phyloP scores from a whole-genome alignment of 192 early-diverging fungal genomes.

The Geranomyces variabilis region DNA sequence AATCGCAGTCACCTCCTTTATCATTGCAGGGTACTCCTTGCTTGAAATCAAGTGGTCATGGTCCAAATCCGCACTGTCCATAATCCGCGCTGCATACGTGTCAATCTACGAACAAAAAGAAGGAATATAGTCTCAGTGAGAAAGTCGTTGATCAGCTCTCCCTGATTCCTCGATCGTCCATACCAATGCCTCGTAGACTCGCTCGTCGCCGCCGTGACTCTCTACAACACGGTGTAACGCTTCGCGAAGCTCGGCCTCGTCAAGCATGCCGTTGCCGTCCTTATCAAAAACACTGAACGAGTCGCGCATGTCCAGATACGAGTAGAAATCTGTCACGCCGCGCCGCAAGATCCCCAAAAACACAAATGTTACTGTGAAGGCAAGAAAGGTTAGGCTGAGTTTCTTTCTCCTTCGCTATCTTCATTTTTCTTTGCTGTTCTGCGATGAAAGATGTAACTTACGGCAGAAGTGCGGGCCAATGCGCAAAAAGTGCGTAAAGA shows the following conservation, averaged over 20 bases:
- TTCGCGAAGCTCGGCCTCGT: slow-evolving; percentile 38
- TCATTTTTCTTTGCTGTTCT: too few species aligned
- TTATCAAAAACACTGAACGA: slow-evolving; percentile 54
- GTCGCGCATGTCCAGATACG: slow-evolving; percentile 50
- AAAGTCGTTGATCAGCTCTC: too few species aligned
- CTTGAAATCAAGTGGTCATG: slow-evolving; percentile 39
- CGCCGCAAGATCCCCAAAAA: slow-evolving; percentile 67
- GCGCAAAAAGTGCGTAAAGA: slow-evolving; percentile 72
- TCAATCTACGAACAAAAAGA: slow-evolving; percentile 32
- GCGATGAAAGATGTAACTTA: too few species aligned
- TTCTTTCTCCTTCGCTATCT: too few species aligned
- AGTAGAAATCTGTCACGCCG: slow-evolving; percentile 42
- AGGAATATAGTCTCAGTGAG: too few species aligned
- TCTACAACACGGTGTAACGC: slow-evolving; percentile 40
- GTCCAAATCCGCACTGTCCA: slow-evolving; percentile 41
- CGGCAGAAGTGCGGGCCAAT: slow-evolving; percentile 79
- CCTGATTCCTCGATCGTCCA: neutral
- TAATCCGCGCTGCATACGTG: slow-evolving; percentile 36
- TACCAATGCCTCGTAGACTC: slow-evolving; percentile 39
- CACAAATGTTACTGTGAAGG: slow-evolving; percentile 70
- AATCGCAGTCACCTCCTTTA: slow-evolving; percentile 48
- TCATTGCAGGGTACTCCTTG: slow-evolving; percentile 46
- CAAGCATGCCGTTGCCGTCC: slow-evolving; percentile 53
- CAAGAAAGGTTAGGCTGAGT: neutral
- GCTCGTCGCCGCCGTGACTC: neutral